Percentiles rank a stretch among this genome's conserved stretches.
Conservation (phyloP, 2,329 filamentous ascomycete genomes). For the Talaromyces sp. region DNA sequence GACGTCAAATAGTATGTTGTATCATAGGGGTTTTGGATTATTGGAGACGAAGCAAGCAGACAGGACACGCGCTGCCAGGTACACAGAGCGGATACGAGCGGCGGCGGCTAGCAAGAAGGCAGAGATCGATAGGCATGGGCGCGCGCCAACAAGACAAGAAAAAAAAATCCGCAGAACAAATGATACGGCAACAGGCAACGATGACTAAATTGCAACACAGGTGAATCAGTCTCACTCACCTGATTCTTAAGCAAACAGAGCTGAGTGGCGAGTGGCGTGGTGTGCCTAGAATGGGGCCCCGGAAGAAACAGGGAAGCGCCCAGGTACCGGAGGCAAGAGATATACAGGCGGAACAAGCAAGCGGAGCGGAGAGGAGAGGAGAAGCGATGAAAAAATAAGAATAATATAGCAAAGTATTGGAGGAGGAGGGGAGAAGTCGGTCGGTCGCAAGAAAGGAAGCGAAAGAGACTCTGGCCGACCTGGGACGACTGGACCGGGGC, state of each 20-base stretch:
- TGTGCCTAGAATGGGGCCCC: conserved; percentile 8
- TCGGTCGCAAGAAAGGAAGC: background rate
- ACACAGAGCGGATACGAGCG: background rate
- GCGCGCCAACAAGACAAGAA: background rate
- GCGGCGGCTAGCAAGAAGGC: background rate
- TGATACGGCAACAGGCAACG: background rate
- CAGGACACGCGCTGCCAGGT: background rate
- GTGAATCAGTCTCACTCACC: background rate
- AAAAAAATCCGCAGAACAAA: background rate
- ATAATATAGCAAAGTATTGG: conserved; percentile 1
- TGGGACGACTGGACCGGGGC: background rate
- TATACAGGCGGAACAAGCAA: conserved; percentile 13
- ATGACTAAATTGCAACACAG: background rate
- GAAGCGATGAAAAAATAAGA: background rate
- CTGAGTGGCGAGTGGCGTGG: conserved; percentile 10
- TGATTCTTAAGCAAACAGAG: background rate
- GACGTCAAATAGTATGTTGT: background rate
- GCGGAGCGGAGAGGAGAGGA: background rate
- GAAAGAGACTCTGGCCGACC: background rate
- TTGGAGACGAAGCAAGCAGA: background rate
- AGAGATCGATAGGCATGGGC: background rate
- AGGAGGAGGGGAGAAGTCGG: conserved; percentile 9
- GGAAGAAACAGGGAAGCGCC: conserved; percentile 2
- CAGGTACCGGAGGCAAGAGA: conserved; percentile 20
- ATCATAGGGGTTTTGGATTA: background rate